A percentile compares a stretch with the other conserved stretches of the same genome.
Evolutionary conservation across 768 basidiomycete species (phyloP).

Genomic region (Pulveroboletus sp.): DNA sequence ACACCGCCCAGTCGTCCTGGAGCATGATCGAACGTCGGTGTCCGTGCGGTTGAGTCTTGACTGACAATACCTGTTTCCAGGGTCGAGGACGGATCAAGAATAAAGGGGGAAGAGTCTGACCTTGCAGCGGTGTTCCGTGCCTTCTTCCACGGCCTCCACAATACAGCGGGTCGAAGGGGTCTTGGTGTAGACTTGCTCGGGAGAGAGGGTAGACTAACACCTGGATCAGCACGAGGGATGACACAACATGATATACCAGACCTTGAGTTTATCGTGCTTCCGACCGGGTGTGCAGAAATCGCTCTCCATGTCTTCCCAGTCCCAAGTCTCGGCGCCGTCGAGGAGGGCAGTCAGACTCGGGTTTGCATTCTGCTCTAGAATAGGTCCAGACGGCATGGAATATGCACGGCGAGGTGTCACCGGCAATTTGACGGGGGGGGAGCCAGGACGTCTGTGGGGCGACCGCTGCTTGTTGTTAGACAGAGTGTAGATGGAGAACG

Average conservation of each 20-base stretch:
- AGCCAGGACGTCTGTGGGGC: slow-evolving; percentile 11
- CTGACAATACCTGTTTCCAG: slow-evolving; percentile 43
- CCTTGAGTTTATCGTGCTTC: slow-evolving; percentile 17
- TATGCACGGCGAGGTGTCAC: slow-evolving; percentile 9
- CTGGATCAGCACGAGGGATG: slow-evolving; percentile 2
- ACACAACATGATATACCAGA: not conserved
- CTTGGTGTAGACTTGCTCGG: slow-evolving; percentile 22
- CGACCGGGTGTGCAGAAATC: slow-evolving; percentile 50
- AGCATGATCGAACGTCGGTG: slow-evolving; percentile 52
- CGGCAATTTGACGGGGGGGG: slow-evolving; percentile 19
- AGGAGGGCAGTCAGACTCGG: slow-evolving; percentile 47
- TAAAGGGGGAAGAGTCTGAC: slow-evolving; percentile 1
- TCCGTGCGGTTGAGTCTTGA: slow-evolving; percentile 38
- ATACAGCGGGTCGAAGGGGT: slow-evolving; percentile 51
- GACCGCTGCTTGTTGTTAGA: slow-evolving; percentile 12
- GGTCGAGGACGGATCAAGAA: not conserved
- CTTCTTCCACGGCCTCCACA: slow-evolving; percentile 45
- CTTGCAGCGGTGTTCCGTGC: slow-evolving; percentile 22
- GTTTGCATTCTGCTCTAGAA: slow-evolving; percentile 20
- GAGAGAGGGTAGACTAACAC: slow-evolving; percentile 10
- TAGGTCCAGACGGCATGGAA: slow-evolving; percentile 5
- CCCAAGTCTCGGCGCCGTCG: slow-evolving; percentile 66
- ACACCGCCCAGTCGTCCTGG: slow-evolving; percentile 72
- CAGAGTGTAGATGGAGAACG: not conserved
- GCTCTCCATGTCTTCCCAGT: slow-evolving; percentile 54